These are phyloP conservation scores for Hericium erinaceus DNA, from an alignment of 768 basidiomycete genomes.

Conservation along the genomic window DNA sequence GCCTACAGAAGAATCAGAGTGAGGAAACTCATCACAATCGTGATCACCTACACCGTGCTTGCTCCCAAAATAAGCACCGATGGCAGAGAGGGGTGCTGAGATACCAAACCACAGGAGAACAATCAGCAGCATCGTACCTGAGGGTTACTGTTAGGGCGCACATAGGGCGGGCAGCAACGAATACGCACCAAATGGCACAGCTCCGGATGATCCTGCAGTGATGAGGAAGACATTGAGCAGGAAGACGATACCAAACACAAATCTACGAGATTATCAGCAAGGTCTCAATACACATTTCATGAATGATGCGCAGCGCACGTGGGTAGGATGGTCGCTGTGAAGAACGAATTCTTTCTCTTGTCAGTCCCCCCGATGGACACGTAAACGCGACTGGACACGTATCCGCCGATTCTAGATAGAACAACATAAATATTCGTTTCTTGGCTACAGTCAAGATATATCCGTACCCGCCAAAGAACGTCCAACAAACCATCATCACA, in stretches of 20 bases:
- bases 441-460: neutral
- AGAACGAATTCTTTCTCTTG: conserved; percentile 71
- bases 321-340: conserved; percentile 84
- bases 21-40: conserved; percentile 1
- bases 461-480: conserved; percentile 76
- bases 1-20: conserved; percentile 30
- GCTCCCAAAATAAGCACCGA: conserved; percentile 81
- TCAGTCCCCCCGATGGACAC: conserved; percentile 70
- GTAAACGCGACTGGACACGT: conserved; percentile 78
- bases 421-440: conserved; percentile 1
- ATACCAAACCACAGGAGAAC: conserved; percentile 89
- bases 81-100: conserved; percentile 78
- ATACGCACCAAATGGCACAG: conserved; percentile 81
- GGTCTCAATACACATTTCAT: neutral
- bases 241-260: conserved; percentile 81
- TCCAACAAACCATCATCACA: conserved; percentile 92
- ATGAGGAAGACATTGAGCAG: conserved; percentile 88
- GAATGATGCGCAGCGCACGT: conserved; percentile 52
- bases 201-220: conserved; percentile 80
- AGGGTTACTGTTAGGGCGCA: neutral
- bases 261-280: conserved; percentile 28
- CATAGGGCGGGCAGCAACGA: neutral
- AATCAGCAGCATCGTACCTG: conserved; percentile 79
- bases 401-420: conserved; percentile 72
- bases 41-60: conserved; percentile 65